phyloP scores from a whole-genome alignment of 2,329 filamentous ascomycete genomes.

The Venturia asperata region DNA sequence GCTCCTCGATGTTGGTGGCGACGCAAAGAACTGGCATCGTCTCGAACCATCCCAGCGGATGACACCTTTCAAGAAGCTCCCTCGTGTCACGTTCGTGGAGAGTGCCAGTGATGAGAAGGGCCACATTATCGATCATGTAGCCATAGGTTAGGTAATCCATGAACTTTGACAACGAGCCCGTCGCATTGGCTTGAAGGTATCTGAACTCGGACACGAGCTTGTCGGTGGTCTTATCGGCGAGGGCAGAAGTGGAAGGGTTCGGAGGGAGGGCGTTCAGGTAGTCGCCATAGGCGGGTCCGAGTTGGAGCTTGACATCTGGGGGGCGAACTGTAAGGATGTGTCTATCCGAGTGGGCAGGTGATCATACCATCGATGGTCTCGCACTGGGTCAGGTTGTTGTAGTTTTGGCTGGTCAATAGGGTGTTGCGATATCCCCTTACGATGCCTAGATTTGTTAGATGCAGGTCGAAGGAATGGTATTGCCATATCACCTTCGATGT shows the following conservation, averaged over 20 bases:
- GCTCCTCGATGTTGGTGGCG: slow-evolving; percentile 94
- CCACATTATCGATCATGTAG: slow-evolving; percentile 99
- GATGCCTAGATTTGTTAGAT: slow-evolving; percentile 52
- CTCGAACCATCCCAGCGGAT: slow-evolving; percentile 97
- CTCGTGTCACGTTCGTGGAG: slow-evolving; percentile 95
- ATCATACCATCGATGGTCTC: slow-evolving; percentile 85
- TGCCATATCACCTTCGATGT: slow-evolving; percentile 57
- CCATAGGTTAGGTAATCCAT: slow-evolving; percentile 98
- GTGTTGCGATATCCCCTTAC: slow-evolving; percentile 94
- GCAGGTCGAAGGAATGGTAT: neutral
- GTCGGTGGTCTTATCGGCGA: slow-evolving; percentile 92
- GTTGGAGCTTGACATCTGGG: slow-evolving; percentile 92
- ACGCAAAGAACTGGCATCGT: slow-evolving; percentile 97
- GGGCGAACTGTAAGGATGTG: slow-evolving; percentile 19
- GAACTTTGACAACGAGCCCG: slow-evolving; percentile 84
- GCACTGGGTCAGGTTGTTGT: slow-evolving; percentile 94
- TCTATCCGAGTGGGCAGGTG: neutral
- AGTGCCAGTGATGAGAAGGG: slow-evolving; percentile 93
- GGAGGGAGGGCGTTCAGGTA: slow-evolving; percentile 89
- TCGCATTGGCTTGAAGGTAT: slow-evolving; percentile 89
- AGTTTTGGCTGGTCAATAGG: slow-evolving; percentile 82
- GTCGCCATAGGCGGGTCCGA: slow-evolving; percentile 93
- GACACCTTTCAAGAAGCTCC: slow-evolving; percentile 90
- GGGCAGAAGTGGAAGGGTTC: slow-evolving; percentile 91
- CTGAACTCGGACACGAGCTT: slow-evolving; percentile 97